Conservation (phyloP, 257 asterid species). For the Salvia hispanica region DNA sequence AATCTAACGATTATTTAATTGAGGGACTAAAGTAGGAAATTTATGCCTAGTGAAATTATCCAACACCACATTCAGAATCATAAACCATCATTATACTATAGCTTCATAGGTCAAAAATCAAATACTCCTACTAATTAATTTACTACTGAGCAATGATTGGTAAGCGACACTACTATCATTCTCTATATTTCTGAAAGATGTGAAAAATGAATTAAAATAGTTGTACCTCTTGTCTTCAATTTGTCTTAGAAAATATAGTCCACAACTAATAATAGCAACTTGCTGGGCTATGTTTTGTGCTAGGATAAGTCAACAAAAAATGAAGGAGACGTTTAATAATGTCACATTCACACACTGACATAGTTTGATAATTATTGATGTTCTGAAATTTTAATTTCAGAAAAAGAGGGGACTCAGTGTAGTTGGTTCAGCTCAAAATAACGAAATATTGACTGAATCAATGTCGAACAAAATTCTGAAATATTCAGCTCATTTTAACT, state of each 20-base stretch:
- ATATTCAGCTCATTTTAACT: neutral
- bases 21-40: neutral
- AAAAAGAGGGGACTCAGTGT: neutral
- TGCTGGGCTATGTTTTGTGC: neutral
- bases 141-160: no score
- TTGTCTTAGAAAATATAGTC: neutral
- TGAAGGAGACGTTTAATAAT: neutral
- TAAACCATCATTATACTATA: no score
- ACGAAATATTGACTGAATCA: neutral
- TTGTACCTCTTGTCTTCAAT: neutral
- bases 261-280: neutral
- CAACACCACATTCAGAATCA: neutral
- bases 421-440: no score
- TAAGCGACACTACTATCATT: no score
- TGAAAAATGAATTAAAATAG: neutral
- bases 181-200: neutral
- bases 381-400: neutral
- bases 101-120: no score
- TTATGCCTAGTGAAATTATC: neutral
- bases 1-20: neutral
- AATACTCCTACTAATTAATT: no score
- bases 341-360: neutral
- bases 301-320: neutral
- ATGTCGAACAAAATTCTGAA: constrained; percentile 1
- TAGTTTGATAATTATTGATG: neutral